These are phyloP conservation scores for Fusarium acutatum DNA, from an alignment of 2,329 filamentous ascomycete genomes.

Conservation along the genomic window DNA sequence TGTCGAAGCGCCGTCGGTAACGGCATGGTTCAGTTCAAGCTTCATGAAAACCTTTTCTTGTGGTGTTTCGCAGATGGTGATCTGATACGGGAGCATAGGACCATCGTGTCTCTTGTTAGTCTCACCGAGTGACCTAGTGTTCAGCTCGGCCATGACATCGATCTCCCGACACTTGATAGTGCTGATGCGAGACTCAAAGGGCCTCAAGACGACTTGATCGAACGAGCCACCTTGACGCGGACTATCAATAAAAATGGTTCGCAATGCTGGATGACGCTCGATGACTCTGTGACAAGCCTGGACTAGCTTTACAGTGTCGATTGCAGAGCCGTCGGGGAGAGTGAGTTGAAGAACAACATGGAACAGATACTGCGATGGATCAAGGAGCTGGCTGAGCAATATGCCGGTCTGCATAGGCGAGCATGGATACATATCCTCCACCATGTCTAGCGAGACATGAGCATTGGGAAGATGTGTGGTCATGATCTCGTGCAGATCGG, in stretches of 20 bases:
- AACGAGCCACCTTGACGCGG: slow-evolving; percentile 28
- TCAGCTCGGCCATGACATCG: slow-evolving; percentile 35
- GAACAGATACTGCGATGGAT: slow-evolving; percentile 29
- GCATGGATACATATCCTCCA: slow-evolving; percentile 50
- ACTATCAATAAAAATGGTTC: slow-evolving; percentile 47
- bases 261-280: slow-evolving; percentile 41
- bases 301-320: slow-evolving; percentile 10
- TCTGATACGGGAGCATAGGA: slow-evolving; percentile 32
- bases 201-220: slow-evolving; percentile 43
- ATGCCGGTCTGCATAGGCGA: slow-evolving; percentile 51
- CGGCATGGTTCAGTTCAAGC: slow-evolving; percentile 48
- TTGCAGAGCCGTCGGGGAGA: neutral
- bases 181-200: neutral
- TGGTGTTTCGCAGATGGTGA: slow-evolving; percentile 38
- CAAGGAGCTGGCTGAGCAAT: slow-evolving; percentile 45
- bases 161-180: slow-evolving; percentile 33
- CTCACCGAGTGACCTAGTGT: slow-evolving; percentile 22
- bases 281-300: slow-evolving; percentile 35
- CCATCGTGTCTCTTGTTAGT: slow-evolving; percentile 12
- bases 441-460: slow-evolving; percentile 15
- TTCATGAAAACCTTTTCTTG: slow-evolving; percentile 21
- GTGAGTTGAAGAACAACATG: slow-evolving; percentile 25
- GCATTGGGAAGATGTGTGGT: slow-evolving; percentile 29
- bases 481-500: slow-evolving; percentile 38
- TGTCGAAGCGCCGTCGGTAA: slow-evolving; percentile 47